These are phyloP conservation scores for Paralagenidium karlingii DNA, from an alignment of 352 stramenopile genomes.

Conservation along the genomic window DNA sequence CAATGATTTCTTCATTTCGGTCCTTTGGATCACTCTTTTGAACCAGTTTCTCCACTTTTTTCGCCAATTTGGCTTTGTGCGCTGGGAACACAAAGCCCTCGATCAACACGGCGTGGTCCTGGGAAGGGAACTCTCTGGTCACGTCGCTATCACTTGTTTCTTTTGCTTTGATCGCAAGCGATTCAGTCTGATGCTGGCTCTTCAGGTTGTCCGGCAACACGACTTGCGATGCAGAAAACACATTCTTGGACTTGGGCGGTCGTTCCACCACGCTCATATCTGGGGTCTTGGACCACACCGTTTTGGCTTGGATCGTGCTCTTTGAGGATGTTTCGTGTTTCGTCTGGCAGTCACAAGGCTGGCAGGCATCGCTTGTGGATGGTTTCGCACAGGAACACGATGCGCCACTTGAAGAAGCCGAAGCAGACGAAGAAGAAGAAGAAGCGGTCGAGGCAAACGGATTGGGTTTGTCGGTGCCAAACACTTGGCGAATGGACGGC, in stretches of 20 bases:
- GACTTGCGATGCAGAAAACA: not conserved
- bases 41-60: conserved; percentile 49
- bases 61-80: conserved; percentile 63
- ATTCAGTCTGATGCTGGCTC: too few species aligned
- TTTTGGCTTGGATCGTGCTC: too few species aligned
- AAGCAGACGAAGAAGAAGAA: not conserved
- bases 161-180: too few species aligned
- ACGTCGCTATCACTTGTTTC: too few species aligned
- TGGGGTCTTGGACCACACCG: conserved; percentile 61
- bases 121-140: conserved; percentile 34
- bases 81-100: conserved; percentile 76
- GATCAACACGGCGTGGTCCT: conserved; percentile 51
- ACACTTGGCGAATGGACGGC: conserved; percentile 61
- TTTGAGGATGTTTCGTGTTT: too few species aligned
- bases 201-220: too few species aligned
- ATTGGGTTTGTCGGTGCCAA: conserved; percentile 66
- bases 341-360: too few species aligned
- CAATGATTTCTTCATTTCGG: conserved; percentile 29
- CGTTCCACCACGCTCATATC: conserved; percentile 61
- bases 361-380: too few species aligned
- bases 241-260: conserved; percentile 6
- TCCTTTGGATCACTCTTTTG: conserved; percentile 6
- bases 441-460: conserved; percentile 15
- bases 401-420: too few species aligned
- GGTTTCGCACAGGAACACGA: too few species aligned